Evolutionary conservation across 805 yeast species (phyloP).

Genomic region (Saturnispora serradocipensis): DNA sequence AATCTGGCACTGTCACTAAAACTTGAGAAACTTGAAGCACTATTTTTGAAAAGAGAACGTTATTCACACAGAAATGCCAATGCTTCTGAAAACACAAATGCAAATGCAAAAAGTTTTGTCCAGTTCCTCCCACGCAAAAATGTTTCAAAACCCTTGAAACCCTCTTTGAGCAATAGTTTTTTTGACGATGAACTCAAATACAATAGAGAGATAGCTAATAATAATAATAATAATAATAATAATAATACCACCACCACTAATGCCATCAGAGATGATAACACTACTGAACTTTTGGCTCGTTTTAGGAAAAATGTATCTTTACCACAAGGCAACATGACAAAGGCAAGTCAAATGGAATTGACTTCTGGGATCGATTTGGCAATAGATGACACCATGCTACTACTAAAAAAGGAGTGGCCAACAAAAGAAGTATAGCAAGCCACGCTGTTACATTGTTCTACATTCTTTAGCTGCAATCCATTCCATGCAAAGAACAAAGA

Average conservation of each 20-base stretch:
- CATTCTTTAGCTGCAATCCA: not conserved
- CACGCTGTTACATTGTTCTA: not conserved
- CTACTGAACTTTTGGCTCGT: not conserved
- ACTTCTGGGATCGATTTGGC: not conserved
- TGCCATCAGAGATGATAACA: not conserved
- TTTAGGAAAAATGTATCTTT: not conserved
- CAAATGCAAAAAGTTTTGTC: not conserved
- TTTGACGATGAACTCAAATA: not conserved
- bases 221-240: too few relatives aligned
- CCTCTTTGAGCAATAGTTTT: not conserved
- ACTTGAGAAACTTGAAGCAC: conserved; percentile 6
- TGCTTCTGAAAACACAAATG: not conserved
- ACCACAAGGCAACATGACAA: not conserved
- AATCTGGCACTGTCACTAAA: conserved; percentile 6
- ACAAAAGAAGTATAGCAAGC: not conserved
- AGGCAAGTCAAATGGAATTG: not conserved
- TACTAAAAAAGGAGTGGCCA: conserved; percentile 8
- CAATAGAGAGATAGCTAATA: not conserved
- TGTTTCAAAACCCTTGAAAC: not conserved
- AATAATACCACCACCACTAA: too few relatives aligned
- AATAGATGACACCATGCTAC: conserved; percentile 9
- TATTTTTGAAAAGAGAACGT: not conserved
- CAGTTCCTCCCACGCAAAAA: not conserved
- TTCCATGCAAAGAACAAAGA: not conserved
- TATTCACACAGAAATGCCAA: not conserved